Evolutionary conservation across 768 basidiomycete species (phyloP), one percentile per base, ranked within the genome.

Genomic region (Dendrothele bispora): DNA sequence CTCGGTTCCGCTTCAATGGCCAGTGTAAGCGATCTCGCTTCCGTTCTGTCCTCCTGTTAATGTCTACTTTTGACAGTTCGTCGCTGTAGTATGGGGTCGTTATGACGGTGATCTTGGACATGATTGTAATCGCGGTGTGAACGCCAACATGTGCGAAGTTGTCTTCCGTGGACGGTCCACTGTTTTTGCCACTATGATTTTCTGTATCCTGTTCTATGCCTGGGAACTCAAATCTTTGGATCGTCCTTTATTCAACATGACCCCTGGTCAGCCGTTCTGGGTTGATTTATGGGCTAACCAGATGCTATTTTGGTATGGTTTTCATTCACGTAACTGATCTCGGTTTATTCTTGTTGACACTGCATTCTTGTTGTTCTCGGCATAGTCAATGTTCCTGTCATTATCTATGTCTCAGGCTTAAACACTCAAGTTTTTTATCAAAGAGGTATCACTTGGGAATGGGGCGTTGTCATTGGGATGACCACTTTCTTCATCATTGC

Each of bases 211-310:
- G 11, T 51, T 70, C 7, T 69, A 67, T 40, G 69, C 62, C 4
- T 51, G 68, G 37, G 67, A 68, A 37, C 52, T 71, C 8, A 71
- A 73, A 45, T 70, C 67, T 22, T 63, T 71, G 53, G 67, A 70
- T 49, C 67, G 70, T 10, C 71, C 69, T 7, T 14, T 71, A 26
- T 70, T 73, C 51, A 49, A 61, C 12, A 51, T 73, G 25, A 67
- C 62, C 2, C 69, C 69, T 34, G 67, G 70, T 14, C 58, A 51
- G 26, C 48, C 59, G 21, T 70, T 73, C 48, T 60, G 62, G 43
- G 68, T 67, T 43, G 68, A 70, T 52, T 39, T 70, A n/a, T 61
- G 64, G 57, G 62, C 53, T 2, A 72, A 72, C 51, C 61, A 64
- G 24, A 57, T 65, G 21, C 62, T 72, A 21, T 50, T 71, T 25